A percentile compares a stretch with the other conserved stretches of the same genome.
Evolutionary conservation across 352 stramenopile genomes (phyloP).

Genomic region (Globisporangium okanoganense): DNA sequence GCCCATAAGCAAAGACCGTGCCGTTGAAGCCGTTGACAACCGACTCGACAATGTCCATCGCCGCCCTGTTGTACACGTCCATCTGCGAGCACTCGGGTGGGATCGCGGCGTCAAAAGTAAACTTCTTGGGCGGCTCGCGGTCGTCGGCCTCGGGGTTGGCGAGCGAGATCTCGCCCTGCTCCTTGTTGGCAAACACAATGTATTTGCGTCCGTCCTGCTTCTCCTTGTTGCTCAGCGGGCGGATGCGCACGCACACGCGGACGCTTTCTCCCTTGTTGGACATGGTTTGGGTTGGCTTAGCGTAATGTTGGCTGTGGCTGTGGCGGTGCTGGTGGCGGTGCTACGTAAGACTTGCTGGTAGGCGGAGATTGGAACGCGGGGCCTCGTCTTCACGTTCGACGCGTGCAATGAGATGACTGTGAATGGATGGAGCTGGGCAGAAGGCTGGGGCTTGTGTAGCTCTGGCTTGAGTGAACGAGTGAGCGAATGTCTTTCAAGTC

Average conservation of each 20-base stretch:
- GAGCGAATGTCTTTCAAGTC: not conserved
- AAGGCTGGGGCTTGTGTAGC: not conserved
- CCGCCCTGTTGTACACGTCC: constrained; percentile 91
- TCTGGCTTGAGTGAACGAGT: not conserved
- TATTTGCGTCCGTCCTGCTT: constrained; percentile 88
- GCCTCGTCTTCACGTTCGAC: not conserved
- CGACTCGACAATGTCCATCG: constrained; percentile 86
- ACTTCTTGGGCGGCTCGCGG: constrained; percentile 89
- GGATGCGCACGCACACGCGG: constrained; percentile 95
- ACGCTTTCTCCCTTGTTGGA: constrained; percentile 89
- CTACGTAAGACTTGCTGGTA: not conserved
- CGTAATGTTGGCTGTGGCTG: not conserved
- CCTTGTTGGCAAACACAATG: constrained; percentile 84
- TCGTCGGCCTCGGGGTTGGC: constrained; percentile 71
- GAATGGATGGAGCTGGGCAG: not conserved
- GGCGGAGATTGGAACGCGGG: not conserved
- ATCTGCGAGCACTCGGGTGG: constrained; percentile 90
- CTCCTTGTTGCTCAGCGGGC: constrained; percentile 94
- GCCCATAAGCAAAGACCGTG: constrained; percentile 12
- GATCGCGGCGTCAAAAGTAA: constrained; percentile 97
- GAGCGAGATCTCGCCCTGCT: constrained; percentile 88
- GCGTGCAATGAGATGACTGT: not conserved
- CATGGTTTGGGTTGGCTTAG: constrained; percentile 13
- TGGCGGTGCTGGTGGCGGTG: not conserved
- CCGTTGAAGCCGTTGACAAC: constrained; percentile 16